Conservation (phyloP, 768 basidiomycete genomes). For the Amanita jacksonii region DNA sequence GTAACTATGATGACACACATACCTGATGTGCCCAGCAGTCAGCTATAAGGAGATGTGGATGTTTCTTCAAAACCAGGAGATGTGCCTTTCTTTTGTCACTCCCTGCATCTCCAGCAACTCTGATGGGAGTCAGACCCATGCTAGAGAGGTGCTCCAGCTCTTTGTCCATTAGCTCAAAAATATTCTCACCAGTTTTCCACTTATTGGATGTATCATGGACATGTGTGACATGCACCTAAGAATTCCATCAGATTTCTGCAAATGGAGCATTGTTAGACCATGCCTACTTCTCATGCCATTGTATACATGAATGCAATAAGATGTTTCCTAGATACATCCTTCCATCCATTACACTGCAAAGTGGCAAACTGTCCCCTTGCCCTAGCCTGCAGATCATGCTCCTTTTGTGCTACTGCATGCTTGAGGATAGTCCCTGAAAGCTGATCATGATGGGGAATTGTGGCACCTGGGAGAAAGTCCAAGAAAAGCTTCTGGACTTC, state of each 20-base stretch:
- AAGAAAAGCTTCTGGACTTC: too few relatives aligned
- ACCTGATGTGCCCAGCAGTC: slow-evolving; percentile 18
- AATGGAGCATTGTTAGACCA: not conserved
- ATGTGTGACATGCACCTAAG: slow-evolving; percentile 14
- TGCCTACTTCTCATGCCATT: slow-evolving; percentile 16
- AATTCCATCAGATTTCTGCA: not conserved
- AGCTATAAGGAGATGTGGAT: slow-evolving; percentile 12
- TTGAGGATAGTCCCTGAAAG: slow-evolving; percentile 10
- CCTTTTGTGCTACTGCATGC: not conserved
- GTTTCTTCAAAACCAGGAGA: slow-evolving; percentile 7
- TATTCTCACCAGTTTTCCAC: slow-evolving; percentile 18
- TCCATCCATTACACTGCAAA: slow-evolving; percentile 23
- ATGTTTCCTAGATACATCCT: slow-evolving; percentile 17
- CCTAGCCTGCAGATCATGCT: not conserved
- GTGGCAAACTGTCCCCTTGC: slow-evolving; percentile 17
- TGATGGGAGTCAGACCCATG: slow-evolving; percentile 6
- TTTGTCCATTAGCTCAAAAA: slow-evolving; percentile 14
- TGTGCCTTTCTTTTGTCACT: slow-evolving; percentile 16
- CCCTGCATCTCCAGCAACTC: slow-evolving; percentile 16
- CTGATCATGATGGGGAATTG: slow-evolving; percentile 7
- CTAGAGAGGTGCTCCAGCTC: slow-evolving; percentile 14
- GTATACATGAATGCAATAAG: slow-evolving; percentile 18
- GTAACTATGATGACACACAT: not conserved
- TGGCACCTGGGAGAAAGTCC: too few relatives aligned
- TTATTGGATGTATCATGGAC: slow-evolving; percentile 15